Base-by-base conservation (phyloP, 768 basidiomycete genomes). In the Inosperma sp. region DNA sequence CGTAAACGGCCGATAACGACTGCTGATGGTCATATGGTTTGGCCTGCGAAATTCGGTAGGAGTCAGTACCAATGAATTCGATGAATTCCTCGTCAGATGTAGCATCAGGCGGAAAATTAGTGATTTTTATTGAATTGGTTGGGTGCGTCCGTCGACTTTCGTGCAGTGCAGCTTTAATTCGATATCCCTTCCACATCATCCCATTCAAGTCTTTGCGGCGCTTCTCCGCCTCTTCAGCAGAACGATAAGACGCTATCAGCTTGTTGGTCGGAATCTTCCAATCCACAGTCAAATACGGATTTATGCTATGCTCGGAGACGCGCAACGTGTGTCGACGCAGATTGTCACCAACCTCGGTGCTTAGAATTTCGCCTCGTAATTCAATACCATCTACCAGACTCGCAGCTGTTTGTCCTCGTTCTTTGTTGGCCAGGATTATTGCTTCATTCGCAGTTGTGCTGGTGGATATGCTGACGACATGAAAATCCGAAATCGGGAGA, bases 241-340 rank as follows among this genome's bases (percentile, higher is more conserved):
- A 62, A 4, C 46, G 6, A 53, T 77, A 85, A 3, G 67, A 70
- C 2, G 70, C 80, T 16, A 77, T 56, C 53, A 76, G 74, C 1
- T 71, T 65, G 6, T 59, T 58, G n/a, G 75, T 77, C 4, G 81
- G 80, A 1, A 66, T 64, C 6, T 63, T 69, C 79, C 82, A 86
- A 8, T 70, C 73, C 34, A 83, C 70, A 0, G 71, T 73, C 41
- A 84, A 58, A 27, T 70, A 66, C 9, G 79, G 67, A 22, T 41
- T 41, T 4, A 61, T 41, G 17, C 68, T 40, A 17, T 39, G 33
- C 22, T 45, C 44, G 16, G 29, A 46, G 4, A 31, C 66, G n/a
- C 59, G 72, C 80, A 81, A 80, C 6, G 71, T 68, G 29, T 71
- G 69, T 13, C 68, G 53, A 46, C 65, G 66, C 29, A 68, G 66